These are phyloP conservation scores for Saccharomycopsis hybrid DNA, from an alignment of 1,139 yeast genomes.

Conservation along the genomic window DNA sequence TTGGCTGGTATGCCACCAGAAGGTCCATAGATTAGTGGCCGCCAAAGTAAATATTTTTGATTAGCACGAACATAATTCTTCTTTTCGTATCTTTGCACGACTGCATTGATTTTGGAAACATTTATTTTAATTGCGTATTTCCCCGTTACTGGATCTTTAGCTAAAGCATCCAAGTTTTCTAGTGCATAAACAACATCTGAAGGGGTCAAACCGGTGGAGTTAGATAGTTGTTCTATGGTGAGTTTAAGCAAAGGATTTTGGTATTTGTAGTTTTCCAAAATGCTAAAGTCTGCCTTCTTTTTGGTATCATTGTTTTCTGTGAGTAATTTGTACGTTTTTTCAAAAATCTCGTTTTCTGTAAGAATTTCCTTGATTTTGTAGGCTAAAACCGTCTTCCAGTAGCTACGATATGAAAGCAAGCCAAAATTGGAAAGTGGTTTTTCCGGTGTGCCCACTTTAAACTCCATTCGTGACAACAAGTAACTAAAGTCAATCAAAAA, in stretches of 20 bases:
- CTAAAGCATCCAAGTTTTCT: slow-evolving; percentile 64
- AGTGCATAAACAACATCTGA: slow-evolving; percentile 85
- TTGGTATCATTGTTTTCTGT: not conserved
- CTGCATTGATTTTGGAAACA: slow-evolving; percentile 35
- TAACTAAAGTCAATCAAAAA: slow-evolving; percentile 88
- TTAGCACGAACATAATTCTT: slow-evolving; percentile 51
- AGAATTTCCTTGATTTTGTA: slow-evolving; percentile 12
- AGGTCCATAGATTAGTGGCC: slow-evolving; percentile 76
- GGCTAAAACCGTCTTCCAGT: slow-evolving; percentile 45
- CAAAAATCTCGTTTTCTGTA: slow-evolving; percentile 7
- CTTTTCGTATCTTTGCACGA: slow-evolving; percentile 47
- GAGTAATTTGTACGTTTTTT: slow-evolving; percentile 5
- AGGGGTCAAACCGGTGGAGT: slow-evolving; percentile 75
- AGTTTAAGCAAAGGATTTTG: slow-evolving; percentile 25
- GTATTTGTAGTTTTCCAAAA: slow-evolving; percentile 11
- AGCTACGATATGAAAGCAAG: slow-evolving; percentile 85
- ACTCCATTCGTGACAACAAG: slow-evolving; percentile 79
- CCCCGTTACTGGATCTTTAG: slow-evolving; percentile 32
- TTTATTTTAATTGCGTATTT: slow-evolving; percentile 53
- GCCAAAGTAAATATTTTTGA: slow-evolving; percentile 60
- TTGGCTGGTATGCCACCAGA: slow-evolving; percentile 55
- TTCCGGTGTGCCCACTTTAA: slow-evolving; percentile 93
- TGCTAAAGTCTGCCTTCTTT: not conserved
- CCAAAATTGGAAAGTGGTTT: slow-evolving; percentile 96
- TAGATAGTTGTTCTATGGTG: slow-evolving; percentile 56